These are phyloP conservation scores for Polygonum maritimum DNA, from an alignment of 148 eudicot species.

Conservation along the genomic window DNA sequence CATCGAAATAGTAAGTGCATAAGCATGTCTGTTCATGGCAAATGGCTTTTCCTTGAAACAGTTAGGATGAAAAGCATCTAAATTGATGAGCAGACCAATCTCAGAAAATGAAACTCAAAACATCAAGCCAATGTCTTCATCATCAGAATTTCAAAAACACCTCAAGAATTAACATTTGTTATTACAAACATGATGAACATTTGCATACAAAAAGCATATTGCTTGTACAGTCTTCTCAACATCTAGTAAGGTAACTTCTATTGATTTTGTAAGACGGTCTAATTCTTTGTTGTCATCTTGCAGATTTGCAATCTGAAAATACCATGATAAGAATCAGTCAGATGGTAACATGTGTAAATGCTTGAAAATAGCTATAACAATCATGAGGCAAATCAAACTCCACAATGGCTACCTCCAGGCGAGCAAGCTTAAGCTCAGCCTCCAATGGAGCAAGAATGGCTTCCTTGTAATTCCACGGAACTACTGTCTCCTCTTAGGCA, in stretches of 20 bases:
- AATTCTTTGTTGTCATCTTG: conserved; percentile 74
- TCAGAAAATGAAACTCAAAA: too few species aligned
- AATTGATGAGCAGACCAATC: too few species aligned
- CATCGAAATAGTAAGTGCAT: too few species aligned
- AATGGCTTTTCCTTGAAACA: too few species aligned
- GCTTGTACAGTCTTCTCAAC: conserved; percentile 66
- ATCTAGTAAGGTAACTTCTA: conserved; percentile 74
- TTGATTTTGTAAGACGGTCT: conserved; percentile 43
- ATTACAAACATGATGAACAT: too few species aligned
- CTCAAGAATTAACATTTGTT: too few species aligned
- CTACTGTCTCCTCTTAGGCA: too few species aligned
- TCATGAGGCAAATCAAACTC: neutral
- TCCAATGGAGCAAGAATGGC: conserved; percentile 75
- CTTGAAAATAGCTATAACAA: neutral
- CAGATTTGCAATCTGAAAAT: conserved; percentile 56
- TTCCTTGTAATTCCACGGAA: conserved; percentile 15
- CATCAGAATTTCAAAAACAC: too few species aligned
- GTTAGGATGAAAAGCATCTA: too few species aligned
- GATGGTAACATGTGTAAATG: neutral
- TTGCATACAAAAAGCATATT: too few species aligned
- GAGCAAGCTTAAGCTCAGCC: conserved; percentile 73
- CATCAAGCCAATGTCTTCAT: too few species aligned
- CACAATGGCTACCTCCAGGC: conserved; percentile 46
- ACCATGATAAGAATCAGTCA: neutral
- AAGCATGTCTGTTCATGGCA: too few species aligned